phyloP scores from a whole-genome alignment of 192 early-diverging fungal genomes.

The Cetraspora pellucida region DNA sequence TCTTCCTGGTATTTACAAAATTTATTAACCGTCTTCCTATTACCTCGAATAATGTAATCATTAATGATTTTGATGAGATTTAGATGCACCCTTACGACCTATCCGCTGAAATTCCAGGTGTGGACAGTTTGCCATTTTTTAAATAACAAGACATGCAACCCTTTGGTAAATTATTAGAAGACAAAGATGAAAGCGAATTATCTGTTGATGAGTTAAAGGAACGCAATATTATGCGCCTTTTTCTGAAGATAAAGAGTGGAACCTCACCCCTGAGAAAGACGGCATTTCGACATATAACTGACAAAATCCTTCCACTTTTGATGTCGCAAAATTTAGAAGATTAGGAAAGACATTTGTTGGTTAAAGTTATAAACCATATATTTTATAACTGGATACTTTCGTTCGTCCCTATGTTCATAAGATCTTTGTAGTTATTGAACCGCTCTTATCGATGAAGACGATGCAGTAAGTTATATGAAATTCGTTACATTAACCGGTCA shows the following conservation, averaged over 20 bases:
- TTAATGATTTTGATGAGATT: too few species aligned
- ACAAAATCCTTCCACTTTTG: slow-evolving; percentile 92
- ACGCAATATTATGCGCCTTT: slow-evolving; percentile 91
- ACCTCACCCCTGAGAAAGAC: slow-evolving; percentile 92
- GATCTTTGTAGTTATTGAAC: slow-evolving; percentile 97
- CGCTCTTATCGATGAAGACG: slow-evolving; percentile 80
- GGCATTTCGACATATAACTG: slow-evolving; percentile 85
- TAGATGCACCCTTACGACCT: slow-evolving; percentile 81
- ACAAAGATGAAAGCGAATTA: slow-evolving; percentile 81
- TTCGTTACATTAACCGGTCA: too few species aligned
- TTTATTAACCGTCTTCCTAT: too few species aligned
- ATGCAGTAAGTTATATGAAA: too few species aligned
- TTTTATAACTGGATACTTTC: slow-evolving; percentile 92
- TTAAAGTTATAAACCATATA: slow-evolving; percentile 97
- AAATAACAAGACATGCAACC: slow-evolving; percentile 97
- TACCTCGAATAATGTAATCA: too few species aligned
- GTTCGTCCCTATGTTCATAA: slow-evolving; percentile 98
- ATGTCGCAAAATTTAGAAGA: slow-evolving; percentile 98
- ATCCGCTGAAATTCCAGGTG: slow-evolving; percentile 84
- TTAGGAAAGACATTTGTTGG: slow-evolving; percentile 96
- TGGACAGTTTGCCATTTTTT: slow-evolving; percentile 88
- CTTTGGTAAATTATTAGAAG: slow-evolving; percentile 89
- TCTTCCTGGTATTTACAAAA: too few species aligned
- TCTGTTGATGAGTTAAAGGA: slow-evolving; percentile 89
- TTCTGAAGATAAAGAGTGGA: slow-evolving; percentile 99